Evolutionary conservation across 352 stramenopile genomes (phyloP).

Genomic region (Pythium utonaiense): DNA sequence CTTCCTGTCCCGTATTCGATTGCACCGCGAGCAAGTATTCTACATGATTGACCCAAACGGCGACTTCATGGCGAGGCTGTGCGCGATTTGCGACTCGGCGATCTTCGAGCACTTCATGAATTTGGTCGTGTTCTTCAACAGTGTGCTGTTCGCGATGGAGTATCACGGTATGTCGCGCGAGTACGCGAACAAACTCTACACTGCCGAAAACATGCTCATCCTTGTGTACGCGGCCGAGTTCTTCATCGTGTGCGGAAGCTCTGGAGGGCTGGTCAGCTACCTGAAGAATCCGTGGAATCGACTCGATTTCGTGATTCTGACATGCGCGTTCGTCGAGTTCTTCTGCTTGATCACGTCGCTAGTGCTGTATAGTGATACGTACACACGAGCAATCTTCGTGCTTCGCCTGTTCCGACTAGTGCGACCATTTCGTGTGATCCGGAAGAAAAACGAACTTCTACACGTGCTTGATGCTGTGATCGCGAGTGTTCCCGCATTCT

Average conservation of each 20-base stretch:
- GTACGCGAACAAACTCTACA: constrained; percentile 60
- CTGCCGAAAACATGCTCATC: constrained; percentile 64
- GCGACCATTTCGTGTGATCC: constrained; percentile 68
- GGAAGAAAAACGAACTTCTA: constrained; percentile 72
- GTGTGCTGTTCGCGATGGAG: constrained; percentile 70
- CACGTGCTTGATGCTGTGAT: constrained; percentile 71
- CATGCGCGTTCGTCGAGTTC: constrained; percentile 60
- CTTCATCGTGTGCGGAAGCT: constrained; percentile 48
- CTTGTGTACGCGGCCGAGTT: constrained; percentile 71
- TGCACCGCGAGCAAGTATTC: constrained; percentile 62
- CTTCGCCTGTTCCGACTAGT: constrained; percentile 78
- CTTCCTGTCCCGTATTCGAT: constrained; percentile 52
- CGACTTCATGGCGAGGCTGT: constrained; percentile 45
- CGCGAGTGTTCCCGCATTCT: constrained; percentile 58
- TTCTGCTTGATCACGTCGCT: constrained; percentile 54
- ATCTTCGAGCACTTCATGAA: constrained; percentile 82
- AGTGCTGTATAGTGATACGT: constrained; percentile 60
- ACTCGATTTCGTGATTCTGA: constrained; percentile 70
- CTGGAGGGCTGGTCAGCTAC: constrained; percentile 57
- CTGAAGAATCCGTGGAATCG: constrained; percentile 82
- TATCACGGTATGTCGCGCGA: constrained; percentile 62
- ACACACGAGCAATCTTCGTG: constrained; percentile 69
- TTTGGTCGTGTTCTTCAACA: constrained; percentile 67
- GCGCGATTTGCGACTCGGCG: constrained; percentile 43
- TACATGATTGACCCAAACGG: constrained; percentile 55